Conservation (phyloP, 2,329 filamentous ascomycete species). For the Sporothrix inflata region DNA sequence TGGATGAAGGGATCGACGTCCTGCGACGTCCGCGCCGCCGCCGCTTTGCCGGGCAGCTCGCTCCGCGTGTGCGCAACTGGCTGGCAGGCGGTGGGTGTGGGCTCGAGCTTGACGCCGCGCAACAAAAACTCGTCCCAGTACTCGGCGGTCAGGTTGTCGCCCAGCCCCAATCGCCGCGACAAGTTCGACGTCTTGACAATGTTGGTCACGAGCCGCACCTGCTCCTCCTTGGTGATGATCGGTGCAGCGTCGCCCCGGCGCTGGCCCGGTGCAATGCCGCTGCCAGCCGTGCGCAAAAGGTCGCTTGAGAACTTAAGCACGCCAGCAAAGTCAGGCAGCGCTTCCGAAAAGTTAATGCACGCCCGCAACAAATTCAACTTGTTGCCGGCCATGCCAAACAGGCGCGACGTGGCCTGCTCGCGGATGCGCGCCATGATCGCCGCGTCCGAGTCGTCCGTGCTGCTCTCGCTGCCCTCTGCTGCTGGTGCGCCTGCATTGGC, state of each 20-base stretch:
- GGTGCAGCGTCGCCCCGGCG: constrained; percentile 71
- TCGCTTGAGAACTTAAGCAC: constrained; percentile 87
- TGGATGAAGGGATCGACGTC: constrained; percentile 88
- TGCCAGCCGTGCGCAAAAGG: constrained; percentile 79
- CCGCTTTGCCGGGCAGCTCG: constrained; percentile 54
- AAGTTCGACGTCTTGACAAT: constrained; percentile 81
- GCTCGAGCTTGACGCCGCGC: constrained; percentile 72
- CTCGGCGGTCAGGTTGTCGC: constrained; percentile 68
- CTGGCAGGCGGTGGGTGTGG: constrained; percentile 60
- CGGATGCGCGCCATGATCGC: constrained; percentile 61
- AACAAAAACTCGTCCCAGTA: constrained; percentile 98
- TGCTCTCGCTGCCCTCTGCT: constrained; percentile 35
- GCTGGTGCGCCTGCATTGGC: constrained; percentile 31
- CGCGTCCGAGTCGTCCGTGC: constrained; percentile 53
- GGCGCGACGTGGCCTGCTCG: constrained; percentile 59
- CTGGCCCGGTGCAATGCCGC: constrained; percentile 73
- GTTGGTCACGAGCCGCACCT: constrained; percentile 79
- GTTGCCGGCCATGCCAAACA: constrained; percentile 76
- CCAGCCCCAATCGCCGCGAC: constrained; percentile 73
- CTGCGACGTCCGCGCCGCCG: constrained; percentile 56
- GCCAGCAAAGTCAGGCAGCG: constrained; percentile 86
- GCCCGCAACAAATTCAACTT: constrained; percentile 86
- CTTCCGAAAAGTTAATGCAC: constrained; percentile 94
- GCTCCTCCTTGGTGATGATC: constrained; percentile 77
- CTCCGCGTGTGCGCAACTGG: constrained; percentile 68